A percentile compares a stretch with the other conserved stretches of the same genome.
These are phyloP conservation scores for Diddensiella caesifluorescens DNA, from an alignment of 805 yeast genomes.

Conservation along the genomic window DNA sequence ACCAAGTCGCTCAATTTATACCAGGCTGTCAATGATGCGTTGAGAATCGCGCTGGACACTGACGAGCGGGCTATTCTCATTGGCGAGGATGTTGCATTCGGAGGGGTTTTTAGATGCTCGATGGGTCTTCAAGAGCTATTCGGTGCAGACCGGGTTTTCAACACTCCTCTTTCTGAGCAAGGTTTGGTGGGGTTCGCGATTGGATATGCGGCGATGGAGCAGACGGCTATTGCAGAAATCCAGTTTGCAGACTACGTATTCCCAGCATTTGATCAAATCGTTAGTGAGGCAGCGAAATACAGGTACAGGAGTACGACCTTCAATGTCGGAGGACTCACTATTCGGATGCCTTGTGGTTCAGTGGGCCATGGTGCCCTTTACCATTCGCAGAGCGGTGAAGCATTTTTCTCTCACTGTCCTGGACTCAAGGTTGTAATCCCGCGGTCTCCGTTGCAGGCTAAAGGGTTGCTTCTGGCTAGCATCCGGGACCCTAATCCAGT, in stretches of 20 bases:
- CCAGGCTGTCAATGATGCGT: conserved; percentile 82
- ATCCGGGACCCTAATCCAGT: conserved; percentile 95
- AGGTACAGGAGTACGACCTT: conserved; percentile 88
- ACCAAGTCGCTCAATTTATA: conserved; percentile 30
- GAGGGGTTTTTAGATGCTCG: conserved; percentile 92
- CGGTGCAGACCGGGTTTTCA: conserved; percentile 80
- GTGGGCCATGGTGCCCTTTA: conserved; percentile 98
- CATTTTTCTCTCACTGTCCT: conserved; percentile 92
- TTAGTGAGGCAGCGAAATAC: conserved; percentile 94
- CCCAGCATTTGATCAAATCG: conserved; percentile 94
- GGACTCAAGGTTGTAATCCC: conserved; percentile 91
- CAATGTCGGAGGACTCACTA: conserved; percentile 87
- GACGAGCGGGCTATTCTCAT: conserved; percentile 84
- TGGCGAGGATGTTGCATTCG: conserved; percentile 96
- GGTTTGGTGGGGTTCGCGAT: conserved; percentile 86
- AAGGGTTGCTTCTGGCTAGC: conserved; percentile 84
- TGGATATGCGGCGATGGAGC: conserved; percentile 83
- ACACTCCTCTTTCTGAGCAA: conserved; percentile 93
- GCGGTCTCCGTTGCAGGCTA: conserved; percentile 83
- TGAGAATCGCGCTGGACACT: conserved; percentile 81
- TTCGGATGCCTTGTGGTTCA: conserved; percentile 95
- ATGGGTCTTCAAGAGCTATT: conserved; percentile 85
- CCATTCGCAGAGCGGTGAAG: conserved; percentile 90
- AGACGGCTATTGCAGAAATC: conserved; percentile 88
- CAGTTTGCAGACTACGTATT: conserved; percentile 96